A percentile compares a stretch with the other conserved stretches of the same genome.
Conservation (phyloP, 495 filamentous ascomycete species). For the Staphylotrichum tortipilum region DNA sequence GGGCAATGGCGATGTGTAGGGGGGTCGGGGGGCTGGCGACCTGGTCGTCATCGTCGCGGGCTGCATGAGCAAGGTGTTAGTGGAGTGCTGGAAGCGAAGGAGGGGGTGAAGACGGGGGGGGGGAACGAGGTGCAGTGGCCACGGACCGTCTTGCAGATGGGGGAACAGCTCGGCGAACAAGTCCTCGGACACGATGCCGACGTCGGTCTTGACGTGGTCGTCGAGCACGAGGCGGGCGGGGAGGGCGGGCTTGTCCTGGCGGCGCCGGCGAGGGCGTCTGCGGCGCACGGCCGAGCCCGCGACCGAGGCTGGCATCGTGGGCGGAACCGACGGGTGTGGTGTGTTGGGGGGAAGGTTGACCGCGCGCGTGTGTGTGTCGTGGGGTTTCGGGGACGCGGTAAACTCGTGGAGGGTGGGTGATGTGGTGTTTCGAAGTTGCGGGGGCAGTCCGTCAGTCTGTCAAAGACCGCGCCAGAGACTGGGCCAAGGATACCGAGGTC, state of each 20-base stretch:
- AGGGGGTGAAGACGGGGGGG: too few relatives aligned
- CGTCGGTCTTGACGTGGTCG: conserved; percentile 76
- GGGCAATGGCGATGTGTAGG: conserved; percentile 69
- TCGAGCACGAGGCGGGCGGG: conserved; percentile 60
- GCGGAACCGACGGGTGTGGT: neutral
- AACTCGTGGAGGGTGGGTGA: too few relatives aligned
- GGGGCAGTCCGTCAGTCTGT: too few relatives aligned
- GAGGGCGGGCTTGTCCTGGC: conserved; percentile 47
- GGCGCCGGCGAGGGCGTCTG: conserved; percentile 41
- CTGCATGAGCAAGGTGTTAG: conserved; percentile 22
- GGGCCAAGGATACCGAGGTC: too few relatives aligned
- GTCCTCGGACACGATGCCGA: conserved; percentile 79
- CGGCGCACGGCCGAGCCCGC: conserved; percentile 16
- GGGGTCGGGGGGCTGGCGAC: conserved; percentile 25
- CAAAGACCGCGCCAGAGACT: too few relatives aligned
- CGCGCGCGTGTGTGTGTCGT: too few relatives aligned
- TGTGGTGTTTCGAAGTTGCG: too few relatives aligned
- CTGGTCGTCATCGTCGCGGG: conserved; percentile 23
- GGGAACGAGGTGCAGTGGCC: neutral
- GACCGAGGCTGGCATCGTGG: conserved; percentile 10
- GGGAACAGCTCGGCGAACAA: conserved; percentile 77
- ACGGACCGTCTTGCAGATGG: conserved; percentile 27
- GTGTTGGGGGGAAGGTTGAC: neutral
- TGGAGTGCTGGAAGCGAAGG: too few relatives aligned
- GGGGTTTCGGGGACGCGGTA: too few relatives aligned